phyloP scores from a whole-genome alignment of 2,329 filamentous ascomycete species.

The Cladosporium sp. region DNA sequence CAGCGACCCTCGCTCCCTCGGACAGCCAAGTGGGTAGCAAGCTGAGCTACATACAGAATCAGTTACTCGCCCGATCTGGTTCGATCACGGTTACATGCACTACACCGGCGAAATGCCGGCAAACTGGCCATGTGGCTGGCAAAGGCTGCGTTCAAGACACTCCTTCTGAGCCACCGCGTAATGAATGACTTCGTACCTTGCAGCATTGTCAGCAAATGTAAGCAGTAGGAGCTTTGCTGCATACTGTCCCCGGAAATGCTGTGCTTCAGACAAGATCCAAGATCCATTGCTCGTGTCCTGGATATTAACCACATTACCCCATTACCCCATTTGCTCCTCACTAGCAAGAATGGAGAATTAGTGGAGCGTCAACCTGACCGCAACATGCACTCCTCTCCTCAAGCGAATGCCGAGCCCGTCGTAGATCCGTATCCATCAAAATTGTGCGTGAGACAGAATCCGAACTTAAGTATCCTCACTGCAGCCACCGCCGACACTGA shows the following conservation, averaged over 20 bases:
- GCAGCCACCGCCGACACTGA: slow-evolving; percentile 1
- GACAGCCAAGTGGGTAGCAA: no score
- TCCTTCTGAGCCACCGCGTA: not conserved
- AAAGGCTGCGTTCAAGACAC: no score
- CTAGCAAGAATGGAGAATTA: slow-evolving; percentile 1
- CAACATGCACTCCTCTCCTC: slow-evolving; percentile 13
- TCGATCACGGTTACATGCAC: slow-evolving; percentile 2
- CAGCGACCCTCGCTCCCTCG: no score
- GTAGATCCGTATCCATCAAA: slow-evolving; percentile 10
- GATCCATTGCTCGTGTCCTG: slow-evolving; percentile 6
- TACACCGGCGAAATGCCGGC: slow-evolving; percentile 5
- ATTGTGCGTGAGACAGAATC: not conserved
- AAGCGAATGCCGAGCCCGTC: slow-evolving; percentile 12
- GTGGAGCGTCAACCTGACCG: slow-evolving; percentile 12
- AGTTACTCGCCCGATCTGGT: no score
- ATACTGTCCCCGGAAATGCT: no score
- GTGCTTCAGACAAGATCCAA: not conserved
- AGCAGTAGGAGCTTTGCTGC: not conserved
- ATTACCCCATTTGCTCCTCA: slow-evolving; percentile 5
- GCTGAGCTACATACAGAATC: no score
- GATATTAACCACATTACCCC: slow-evolving; percentile 9
- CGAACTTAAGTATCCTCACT: slow-evolving; percentile 8
- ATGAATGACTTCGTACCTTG: slow-evolving; percentile 6
- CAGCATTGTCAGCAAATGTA: slow-evolving; percentile 3
- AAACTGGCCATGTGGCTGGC: not conserved